Evolutionary conservation across 768 basidiomycete species (phyloP).

Genomic region (Boletellus emodensis): DNA sequence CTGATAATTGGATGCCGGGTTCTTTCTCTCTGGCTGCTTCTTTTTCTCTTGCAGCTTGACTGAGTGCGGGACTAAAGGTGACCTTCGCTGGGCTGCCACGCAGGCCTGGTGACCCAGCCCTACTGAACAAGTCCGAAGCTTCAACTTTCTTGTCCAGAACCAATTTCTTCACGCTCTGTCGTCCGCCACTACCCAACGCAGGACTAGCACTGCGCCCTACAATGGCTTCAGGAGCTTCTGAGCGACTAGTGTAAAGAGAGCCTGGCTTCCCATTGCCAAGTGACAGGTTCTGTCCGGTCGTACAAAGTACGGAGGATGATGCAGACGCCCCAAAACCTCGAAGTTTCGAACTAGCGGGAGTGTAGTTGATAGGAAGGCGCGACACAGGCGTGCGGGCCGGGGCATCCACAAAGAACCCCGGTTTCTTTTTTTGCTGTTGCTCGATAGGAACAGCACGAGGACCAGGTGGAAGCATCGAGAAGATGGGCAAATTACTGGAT

Average conservation of each 20-base stretch:
- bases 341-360: slow-evolving; percentile 58
- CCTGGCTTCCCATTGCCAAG: slow-evolving; percentile 54
- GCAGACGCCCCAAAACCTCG: slow-evolving; percentile 60
- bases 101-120: slow-evolving; percentile 36
- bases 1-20: slow-evolving; percentile 18
- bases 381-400: slow-evolving; percentile 70
- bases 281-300: slow-evolving; percentile 34
- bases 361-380: slow-evolving; percentile 60
- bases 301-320: slow-evolving; percentile 33
- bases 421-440: slow-evolving; percentile 67
- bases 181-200: slow-evolving; percentile 60
- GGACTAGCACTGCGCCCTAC: slow-evolving; percentile 55
- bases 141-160: slow-evolving; percentile 84
- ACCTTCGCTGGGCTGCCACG: slow-evolving; percentile 42
- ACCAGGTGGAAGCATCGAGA: slow-evolving; percentile 69
- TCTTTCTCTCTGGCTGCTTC: slow-evolving; percentile 48
- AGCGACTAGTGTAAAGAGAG: slow-evolving; percentile 49
- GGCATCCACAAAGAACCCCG: slow-evolving; percentile 71
- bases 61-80: slow-evolving; percentile 70
- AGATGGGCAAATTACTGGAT: slow-evolving; percentile 65
- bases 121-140: slow-evolving; percentile 64
- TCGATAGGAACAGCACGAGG: slow-evolving; percentile 62
- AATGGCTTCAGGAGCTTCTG: slow-evolving; percentile 59
- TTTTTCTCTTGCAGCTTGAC: slow-evolving; percentile 71
- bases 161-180: slow-evolving; percentile 90